Conservation (phyloP, 2,329 filamentous ascomycete genomes). For the Neobulgaria alba region DNA sequence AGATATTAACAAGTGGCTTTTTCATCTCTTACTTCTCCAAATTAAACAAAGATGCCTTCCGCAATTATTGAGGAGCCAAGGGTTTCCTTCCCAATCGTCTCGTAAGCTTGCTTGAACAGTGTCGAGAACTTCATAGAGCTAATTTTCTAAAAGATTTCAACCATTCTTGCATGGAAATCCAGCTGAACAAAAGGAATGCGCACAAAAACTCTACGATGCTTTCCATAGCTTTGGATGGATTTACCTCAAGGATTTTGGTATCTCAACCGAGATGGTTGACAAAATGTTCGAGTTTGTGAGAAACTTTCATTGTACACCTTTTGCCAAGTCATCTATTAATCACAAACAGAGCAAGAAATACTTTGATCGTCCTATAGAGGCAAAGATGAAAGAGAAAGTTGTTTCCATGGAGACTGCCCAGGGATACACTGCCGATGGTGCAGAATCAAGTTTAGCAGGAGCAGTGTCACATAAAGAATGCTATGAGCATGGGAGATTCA, state of each 20-base stretch:
- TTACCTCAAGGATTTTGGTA: conserved; percentile 5
- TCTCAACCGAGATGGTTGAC: conserved; percentile 2
- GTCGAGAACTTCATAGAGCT: too few species aligned
- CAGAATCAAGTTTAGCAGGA: conserved; percentile 4
- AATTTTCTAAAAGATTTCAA: too few species aligned
- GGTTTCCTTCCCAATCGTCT: too few species aligned
- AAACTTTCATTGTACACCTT: not conserved
- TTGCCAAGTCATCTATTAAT: too few species aligned
- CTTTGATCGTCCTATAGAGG: conserved; percentile 3
- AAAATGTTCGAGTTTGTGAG: conserved; percentile 6
- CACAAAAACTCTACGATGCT: conserved; percentile 6
- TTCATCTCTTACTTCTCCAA: too few species aligned
- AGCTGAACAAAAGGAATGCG: too few species aligned
- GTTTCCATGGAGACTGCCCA: conserved; percentile 4
- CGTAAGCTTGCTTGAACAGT: too few species aligned
- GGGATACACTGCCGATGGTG: conserved; percentile 7
- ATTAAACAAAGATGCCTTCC: too few species aligned
- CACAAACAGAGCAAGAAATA: conserved; percentile 6
- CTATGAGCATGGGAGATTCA: conserved; percentile 6
- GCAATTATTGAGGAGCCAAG: too few species aligned
- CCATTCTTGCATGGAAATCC: too few species aligned
- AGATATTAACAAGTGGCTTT: too few species aligned
- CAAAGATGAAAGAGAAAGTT: conserved; percentile 4
- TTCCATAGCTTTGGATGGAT: conserved; percentile 7
- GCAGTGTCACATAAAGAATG: too few species aligned